These are phyloP conservation scores for Aegilops umbellulata DNA, from an alignment of 176 grass and related monocot species.

Conservation along the genomic window DNA sequence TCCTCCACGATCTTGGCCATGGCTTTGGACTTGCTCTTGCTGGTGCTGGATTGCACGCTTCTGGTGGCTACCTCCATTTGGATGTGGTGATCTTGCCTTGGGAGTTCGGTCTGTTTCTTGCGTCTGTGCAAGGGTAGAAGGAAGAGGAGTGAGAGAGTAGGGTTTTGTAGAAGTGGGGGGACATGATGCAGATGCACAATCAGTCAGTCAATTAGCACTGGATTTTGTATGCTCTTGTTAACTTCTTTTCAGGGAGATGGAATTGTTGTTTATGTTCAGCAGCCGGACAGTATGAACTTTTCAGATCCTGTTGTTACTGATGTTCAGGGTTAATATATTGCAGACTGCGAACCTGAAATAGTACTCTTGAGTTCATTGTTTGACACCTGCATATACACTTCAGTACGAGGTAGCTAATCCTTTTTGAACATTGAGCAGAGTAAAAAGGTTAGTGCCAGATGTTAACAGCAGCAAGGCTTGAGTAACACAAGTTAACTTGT, in stretches of 20 bases:
- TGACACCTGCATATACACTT: neutral
- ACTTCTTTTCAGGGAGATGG: slow-evolving; percentile 54
- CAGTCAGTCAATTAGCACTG: slow-evolving; percentile 36
- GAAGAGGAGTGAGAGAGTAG: slow-evolving; percentile 16
- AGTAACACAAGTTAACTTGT: neutral
- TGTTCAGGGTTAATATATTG: slow-evolving; percentile 10
- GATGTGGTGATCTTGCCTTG: neutral
- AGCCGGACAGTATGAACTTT: neutral
- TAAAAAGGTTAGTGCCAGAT: neutral
- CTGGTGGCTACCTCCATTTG: slow-evolving; percentile 34
- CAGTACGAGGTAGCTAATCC: slow-evolving; percentile 25
- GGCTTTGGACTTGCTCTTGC: slow-evolving; percentile 37
- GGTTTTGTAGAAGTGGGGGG: slow-evolving; percentile 44
- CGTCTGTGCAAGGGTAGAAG: slow-evolving; percentile 13
- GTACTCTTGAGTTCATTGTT: slow-evolving; percentile 3
- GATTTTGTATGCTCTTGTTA: slow-evolving; percentile 25
- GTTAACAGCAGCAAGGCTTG: neutral
- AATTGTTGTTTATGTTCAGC: slow-evolving; percentile 26
- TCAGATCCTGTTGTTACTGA: neutral
- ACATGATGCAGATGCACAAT: neutral
- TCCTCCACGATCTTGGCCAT: slow-evolving; percentile 49
- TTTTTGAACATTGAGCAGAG: neutral
- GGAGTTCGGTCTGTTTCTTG: neutral
- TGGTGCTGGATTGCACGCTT: slow-evolving; percentile 6
- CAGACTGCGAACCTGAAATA: neutral